Evolutionary conservation across 179 eudicot genomes (phyloP).

Genomic region (Pouteria campechiana): DNA sequence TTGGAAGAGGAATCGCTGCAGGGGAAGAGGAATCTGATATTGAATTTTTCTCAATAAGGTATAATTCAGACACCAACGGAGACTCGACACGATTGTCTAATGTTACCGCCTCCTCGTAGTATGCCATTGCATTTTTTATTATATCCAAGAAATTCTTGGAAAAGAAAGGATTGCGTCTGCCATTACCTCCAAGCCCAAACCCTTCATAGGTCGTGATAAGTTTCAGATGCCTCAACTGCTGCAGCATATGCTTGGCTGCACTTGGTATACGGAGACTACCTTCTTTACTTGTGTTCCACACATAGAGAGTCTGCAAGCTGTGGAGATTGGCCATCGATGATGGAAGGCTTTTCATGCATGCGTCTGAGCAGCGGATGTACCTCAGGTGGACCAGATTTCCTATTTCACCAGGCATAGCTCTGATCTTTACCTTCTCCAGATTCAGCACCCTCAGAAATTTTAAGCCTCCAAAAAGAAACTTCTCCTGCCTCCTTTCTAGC

Average conservation of each 20-base stretch:
- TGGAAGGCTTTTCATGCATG: slow-evolving; percentile 8
- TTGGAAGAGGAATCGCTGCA: neutral
- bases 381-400: neutral
- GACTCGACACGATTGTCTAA: too few species aligned
- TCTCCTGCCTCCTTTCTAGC: too few species aligned
- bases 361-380: neutral
- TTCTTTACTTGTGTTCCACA: too few species aligned
- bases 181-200: neutral
- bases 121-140: too few species aligned
- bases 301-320: too few species aligned
- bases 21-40: neutral
- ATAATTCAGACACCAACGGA: neutral
- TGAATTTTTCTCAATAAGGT: neutral
- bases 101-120: too few species aligned
- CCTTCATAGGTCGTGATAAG: neutral
- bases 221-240: slow-evolving; percentile 4
- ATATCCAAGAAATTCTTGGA: too few species aligned
- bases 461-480: too few species aligned
- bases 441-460: slow-evolving; percentile 6
- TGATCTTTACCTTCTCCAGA: slow-evolving; percentile 6
- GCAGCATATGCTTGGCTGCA: slow-evolving; percentile 6
- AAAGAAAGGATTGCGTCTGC: too few species aligned
- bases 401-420: slow-evolving; percentile 3
- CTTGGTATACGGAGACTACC: too few species aligned
- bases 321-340: slow-evolving; percentile 2